phyloP scores from a whole-genome alignment of 495 filamentous ascomycete genomes.

The Aspergillus incahuasiensis region DNA sequence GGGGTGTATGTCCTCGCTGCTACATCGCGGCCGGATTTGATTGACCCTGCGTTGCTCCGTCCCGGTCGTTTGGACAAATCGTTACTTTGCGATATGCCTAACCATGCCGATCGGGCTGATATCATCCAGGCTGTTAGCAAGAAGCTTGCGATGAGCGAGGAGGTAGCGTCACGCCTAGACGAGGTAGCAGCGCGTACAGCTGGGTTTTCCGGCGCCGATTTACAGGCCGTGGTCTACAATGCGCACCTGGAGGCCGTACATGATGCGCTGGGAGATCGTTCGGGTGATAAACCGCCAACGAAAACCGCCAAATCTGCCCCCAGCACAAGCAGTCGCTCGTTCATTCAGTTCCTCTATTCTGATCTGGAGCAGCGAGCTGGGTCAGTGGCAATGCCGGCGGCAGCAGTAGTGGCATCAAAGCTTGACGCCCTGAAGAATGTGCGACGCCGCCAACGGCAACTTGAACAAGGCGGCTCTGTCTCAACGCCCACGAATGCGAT shows the following conservation, averaged over 20 bases:
- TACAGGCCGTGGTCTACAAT: slow-evolving; percentile 93
- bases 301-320: slow-evolving; percentile 27
- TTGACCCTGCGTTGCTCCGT: slow-evolving; percentile 85
- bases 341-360: slow-evolving; percentile 82
- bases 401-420: slow-evolving; percentile 67
- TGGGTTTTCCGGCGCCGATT: slow-evolving; percentile 91
- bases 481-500: slow-evolving; percentile 14
- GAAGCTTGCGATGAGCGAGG: slow-evolving; percentile 65
- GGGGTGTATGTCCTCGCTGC: slow-evolving; percentile 96
- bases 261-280: slow-evolving; percentile 70
- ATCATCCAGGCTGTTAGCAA: slow-evolving; percentile 77
- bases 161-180: slow-evolving; percentile 46
- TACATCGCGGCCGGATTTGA: slow-evolving; percentile 84
- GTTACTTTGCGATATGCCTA: slow-evolving; percentile 82
- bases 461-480: slow-evolving; percentile 39
- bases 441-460: slow-evolving; percentile 54
- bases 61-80: slow-evolving; percentile 90
- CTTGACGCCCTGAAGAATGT: slow-evolving; percentile 67
- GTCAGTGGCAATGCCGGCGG: slow-evolving; percentile 49
- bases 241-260: slow-evolving; percentile 97
- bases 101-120: slow-evolving; percentile 71
- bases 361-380: slow-evolving; percentile 48
- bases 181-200: slow-evolving; percentile 76
- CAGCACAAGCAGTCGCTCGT: slow-evolving; percentile 43
- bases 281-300: slow-evolving; percentile 35